Evolutionary conservation across 768 basidiomycete species (phyloP), one percentile per base, ranked within the genome.

Genomic region (Tricholoma sp.): DNA sequence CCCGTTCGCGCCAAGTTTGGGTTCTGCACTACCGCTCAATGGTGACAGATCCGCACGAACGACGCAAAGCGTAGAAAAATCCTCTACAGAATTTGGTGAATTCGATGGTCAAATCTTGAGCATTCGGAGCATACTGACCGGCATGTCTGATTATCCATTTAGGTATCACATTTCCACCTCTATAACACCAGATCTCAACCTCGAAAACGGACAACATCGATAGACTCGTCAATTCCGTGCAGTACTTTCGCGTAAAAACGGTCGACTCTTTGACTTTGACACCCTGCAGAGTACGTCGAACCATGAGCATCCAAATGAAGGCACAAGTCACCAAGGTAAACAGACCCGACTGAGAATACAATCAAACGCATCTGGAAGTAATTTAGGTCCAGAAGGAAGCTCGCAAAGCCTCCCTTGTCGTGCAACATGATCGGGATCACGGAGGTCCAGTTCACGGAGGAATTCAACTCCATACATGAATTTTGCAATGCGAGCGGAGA

Each of bases 391-490:
- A 42, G 85, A 88, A 1, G 89, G 89, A 53, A 91, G 74, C 63
- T 89, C 87, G 60, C 86, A 87, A 33, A 91, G 74, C 44, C 84
- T 77, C 55, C 83, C 81, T 65, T 80, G 80, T 55, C 89, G 79
- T 2, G 79, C 68, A 50, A 82, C 68, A 62, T 91, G 89, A 44
- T 89, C 88, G 6, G 78, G 77, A 66, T 91, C 84, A 34, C 74
- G 74, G 2, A 78, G 71, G 66, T 91, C 81, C 63, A 81, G 82
- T 57, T 87, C 83, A 15, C 88, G 80, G 17, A 90, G 72, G 65
- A 83, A 90, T 67, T 91, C 88, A 47, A 91, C 89, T 13, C 89
- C 89, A 64, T 91, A 92, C 82, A 89, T 84, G 64, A 81, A 90
- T 66, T 79, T 89, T 31, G 88, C 87, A 74, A 90, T 83, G 44